Evolutionary conservation across 2,329 filamentous ascomycete genomes (phyloP).

Genomic region (Aspergillus sp.): DNA sequence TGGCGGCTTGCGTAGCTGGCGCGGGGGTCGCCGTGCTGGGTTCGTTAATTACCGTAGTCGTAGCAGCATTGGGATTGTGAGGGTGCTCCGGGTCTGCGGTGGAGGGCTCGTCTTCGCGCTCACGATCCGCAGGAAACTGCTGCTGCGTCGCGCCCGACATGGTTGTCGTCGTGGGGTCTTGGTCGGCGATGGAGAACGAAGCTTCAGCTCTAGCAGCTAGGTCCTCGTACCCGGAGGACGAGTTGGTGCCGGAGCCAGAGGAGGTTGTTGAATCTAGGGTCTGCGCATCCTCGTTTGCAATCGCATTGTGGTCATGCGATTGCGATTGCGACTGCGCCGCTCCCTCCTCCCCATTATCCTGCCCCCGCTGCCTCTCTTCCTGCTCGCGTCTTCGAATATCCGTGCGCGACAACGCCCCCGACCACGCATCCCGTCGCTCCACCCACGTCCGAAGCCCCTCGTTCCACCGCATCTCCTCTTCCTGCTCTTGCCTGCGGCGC

Average conservation of each 20-base stretch:
- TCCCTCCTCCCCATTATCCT: neutral
- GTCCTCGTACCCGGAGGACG: constrained; percentile 3
- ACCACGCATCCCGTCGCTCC: constrained; percentile 79
- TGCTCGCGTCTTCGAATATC: constrained; percentile 23
- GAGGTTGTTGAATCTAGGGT: neutral
- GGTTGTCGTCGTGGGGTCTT: neutral
- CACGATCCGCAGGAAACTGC: constrained; percentile 10
- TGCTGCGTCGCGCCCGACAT: neutral
- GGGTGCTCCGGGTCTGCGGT: constrained; percentile 15
- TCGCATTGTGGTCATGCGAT: neutral
- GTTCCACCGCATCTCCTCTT: constrained; percentile 74
- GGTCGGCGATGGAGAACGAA: constrained; percentile 23
- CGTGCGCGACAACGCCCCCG: constrained; percentile 57
- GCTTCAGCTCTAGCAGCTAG: constrained; percentile 22
- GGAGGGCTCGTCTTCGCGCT: constrained; percentile 22
- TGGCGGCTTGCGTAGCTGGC: constrained; percentile 7
- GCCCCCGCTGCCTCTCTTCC: constrained; percentile 6
- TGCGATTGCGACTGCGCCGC: neutral
- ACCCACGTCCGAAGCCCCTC: constrained; percentile 77
- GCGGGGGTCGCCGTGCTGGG: constrained; percentile 26
- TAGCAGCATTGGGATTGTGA: constrained; percentile 14
- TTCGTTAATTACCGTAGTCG: constrained; percentile 25
- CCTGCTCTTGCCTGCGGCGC: constrained; percentile 57
- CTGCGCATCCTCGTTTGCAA: neutral
- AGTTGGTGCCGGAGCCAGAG: neutral